A percentile compares a stretch with the other conserved stretches of the same genome.
Conservation (phyloP, 2,329 filamentous ascomycete species). For the Ophiocordyceps robertsii region DNA sequence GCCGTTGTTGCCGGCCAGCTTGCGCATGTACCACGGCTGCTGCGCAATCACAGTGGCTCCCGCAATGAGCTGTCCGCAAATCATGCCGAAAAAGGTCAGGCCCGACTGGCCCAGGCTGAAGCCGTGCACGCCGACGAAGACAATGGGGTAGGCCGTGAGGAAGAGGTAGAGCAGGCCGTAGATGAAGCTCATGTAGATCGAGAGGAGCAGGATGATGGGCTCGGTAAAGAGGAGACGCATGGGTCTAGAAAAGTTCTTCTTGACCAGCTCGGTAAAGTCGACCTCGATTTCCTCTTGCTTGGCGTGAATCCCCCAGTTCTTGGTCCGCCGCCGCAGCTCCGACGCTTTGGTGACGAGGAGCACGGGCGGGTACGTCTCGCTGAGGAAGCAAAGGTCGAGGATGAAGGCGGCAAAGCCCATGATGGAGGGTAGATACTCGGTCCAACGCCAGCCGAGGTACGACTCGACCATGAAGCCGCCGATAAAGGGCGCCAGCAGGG, state of each 20-base stretch:
- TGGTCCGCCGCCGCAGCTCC: conserved; percentile 47
- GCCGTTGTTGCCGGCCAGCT: conserved; percentile 53
- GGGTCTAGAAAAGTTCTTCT: conserved; percentile 54
- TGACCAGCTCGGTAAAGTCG: conserved; percentile 47
- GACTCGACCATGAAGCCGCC: conserved; percentile 54
- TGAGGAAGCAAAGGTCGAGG: conserved; percentile 47
- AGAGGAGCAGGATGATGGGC: conserved; percentile 54
- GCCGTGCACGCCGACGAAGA: conserved; percentile 61
- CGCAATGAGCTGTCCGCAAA: conserved; percentile 56
- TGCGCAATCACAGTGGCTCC: conserved; percentile 48
- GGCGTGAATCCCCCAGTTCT: conserved; percentile 59
- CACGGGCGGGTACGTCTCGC: conserved; percentile 57
- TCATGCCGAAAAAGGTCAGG: conserved; percentile 77
- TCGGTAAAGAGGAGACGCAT: conserved; percentile 53
- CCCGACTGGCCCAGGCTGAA: conserved; percentile 59
- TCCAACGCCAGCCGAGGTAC: conserved; percentile 61
- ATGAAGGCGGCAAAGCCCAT: conserved; percentile 49
- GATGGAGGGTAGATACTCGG: conserved; percentile 48
- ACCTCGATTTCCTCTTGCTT: conserved; percentile 61
- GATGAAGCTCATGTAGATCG: conserved; percentile 62
- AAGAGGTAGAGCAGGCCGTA: conserved; percentile 75
- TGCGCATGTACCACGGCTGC: conserved; percentile 55
- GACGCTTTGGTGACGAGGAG: conserved; percentile 49
- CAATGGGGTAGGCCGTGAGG: conserved; percentile 70
- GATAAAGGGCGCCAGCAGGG: conserved; percentile 53